Base-by-base conservation (phyloP, 148 eudicot species). In the Silene conica region DNA sequence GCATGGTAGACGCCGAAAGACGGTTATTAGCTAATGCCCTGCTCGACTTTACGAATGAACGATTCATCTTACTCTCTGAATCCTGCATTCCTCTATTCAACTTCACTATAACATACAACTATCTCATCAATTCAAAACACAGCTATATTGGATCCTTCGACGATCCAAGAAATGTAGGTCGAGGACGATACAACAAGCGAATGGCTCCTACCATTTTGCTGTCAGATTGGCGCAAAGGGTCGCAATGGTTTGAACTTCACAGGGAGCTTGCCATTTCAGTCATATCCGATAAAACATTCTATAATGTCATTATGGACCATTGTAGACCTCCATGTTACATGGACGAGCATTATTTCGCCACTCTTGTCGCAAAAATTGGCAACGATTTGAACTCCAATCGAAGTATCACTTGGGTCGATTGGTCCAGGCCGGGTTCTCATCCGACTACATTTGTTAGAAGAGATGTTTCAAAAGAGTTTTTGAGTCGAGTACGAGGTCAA, bases 21-120 rank as follows among this genome's bases (percentile, higher is more conserved):
- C 79, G 89, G 58, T 21, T 86, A 63, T 73, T 88, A 65, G 91
- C 89, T 7, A 86, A 88, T 52, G 89, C 91, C 18, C 82, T 85
- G 0, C 86, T 85, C 15, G 87, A 87, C 78, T 69, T 80, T 72
- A 83, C 85, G 0, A 87, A 88, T 69, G 83, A 88, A 69, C 77
- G 85, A 14, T 88, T 88, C 48, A 73, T 82, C 16, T 75, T 88
- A 23, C 85, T 88, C 48, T 88, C 92, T 0, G 92, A 88, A 73
- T 73, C 92, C 2, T 88, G 92, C 81, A 88, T 88, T 66, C 89
- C 92, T 12, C 81, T 88, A 4, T 86, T 80, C 80, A 88, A 88
- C 66, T 88, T 88, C 73, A 79, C 86, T 18, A 82, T 86, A 21
- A 72, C 80, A 21, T 88, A 88, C 80, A 57, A 75, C 19, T 79